Conservation (phyloP, 257 asterid genomes). For the Solanum commersonii region DNA sequence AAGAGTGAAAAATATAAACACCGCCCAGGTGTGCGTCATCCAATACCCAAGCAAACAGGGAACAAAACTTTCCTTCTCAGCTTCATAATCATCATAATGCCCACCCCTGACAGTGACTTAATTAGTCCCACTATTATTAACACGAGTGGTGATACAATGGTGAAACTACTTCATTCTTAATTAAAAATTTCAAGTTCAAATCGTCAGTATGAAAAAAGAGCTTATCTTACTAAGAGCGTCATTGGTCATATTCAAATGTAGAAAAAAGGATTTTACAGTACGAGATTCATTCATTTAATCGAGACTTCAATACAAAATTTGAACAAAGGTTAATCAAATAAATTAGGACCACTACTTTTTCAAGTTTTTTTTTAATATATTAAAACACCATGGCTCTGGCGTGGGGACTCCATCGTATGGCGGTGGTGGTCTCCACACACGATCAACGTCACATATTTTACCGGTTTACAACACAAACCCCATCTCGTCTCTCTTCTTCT, state of each 20-base stretch:
- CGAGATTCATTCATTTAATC: too few relatives aligned
- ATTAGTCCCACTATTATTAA: background rate
- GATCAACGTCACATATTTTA: background rate
- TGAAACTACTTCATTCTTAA: rapidly evolving
- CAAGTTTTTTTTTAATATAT: background rate
- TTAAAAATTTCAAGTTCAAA: too few relatives aligned
- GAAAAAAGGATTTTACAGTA: too few relatives aligned
- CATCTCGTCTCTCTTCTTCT: constrained; percentile 11
- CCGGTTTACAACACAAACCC: constrained; percentile 14
- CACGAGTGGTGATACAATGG: too few relatives aligned
- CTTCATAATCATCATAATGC: background rate
- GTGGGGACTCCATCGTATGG: background rate
- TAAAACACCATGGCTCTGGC: background rate
- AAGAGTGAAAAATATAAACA: background rate
- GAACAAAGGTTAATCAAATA: too few relatives aligned
- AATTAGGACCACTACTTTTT: too few relatives aligned
- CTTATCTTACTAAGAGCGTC: too few relatives aligned
- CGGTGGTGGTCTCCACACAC: background rate
- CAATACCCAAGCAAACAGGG: background rate
- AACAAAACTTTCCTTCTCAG: background rate
- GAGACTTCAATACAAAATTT: too few relatives aligned
- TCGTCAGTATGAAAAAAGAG: rapidly evolving
- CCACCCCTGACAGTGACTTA: background rate
- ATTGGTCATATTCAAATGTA: too few relatives aligned
- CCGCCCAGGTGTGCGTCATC: background rate